phyloP scores from a whole-genome alignment of 176 grass and related monocot species.

The Juncus effusus region DNA sequence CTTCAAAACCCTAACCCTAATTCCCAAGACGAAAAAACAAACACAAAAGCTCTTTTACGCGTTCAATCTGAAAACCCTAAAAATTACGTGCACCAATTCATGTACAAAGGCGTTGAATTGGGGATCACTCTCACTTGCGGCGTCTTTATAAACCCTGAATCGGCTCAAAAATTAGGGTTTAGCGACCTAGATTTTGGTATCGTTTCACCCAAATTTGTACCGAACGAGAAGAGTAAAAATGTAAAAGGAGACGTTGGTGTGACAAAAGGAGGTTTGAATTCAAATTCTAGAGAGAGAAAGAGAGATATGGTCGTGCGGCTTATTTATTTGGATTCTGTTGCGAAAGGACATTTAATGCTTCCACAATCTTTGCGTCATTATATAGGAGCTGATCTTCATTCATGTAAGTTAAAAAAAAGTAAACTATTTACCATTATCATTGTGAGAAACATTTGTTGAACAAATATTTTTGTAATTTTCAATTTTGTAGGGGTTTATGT shows the following conservation, averaged over 20 bases:
- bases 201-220: conserved; percentile 59
- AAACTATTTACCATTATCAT: conserved; percentile 5
- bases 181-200: conserved; percentile 65
- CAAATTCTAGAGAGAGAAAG: conserved; percentile 46
- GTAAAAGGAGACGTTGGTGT: conserved; percentile 42
- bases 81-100: conserved; percentile 62
- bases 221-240: conserved; percentile 44
- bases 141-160: conserved; percentile 83
- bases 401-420: conserved; percentile 62
- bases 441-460: neutral
- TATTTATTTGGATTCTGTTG: conserved; percentile 66
- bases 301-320: conserved; percentile 55
- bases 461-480: neutral
- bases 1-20: conserved; percentile 39
- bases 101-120: conserved; percentile 50
- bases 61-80: conserved; percentile 63
- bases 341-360: conserved; percentile 85
- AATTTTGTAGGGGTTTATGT: conserved; percentile 64
- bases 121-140: conserved; percentile 60
- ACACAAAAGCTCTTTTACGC: conserved; percentile 75
- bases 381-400: conserved; percentile 64
- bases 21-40: conserved; percentile 47
- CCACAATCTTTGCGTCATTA: conserved; percentile 71
- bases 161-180: conserved; percentile 62
- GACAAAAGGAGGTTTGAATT: conserved; percentile 40